A percentile compares a stretch with the other conserved stretches of the same genome.
phyloP scores from a whole-genome alignment of 75 land plant species.

The Selaginella moellendorffii region DNA sequence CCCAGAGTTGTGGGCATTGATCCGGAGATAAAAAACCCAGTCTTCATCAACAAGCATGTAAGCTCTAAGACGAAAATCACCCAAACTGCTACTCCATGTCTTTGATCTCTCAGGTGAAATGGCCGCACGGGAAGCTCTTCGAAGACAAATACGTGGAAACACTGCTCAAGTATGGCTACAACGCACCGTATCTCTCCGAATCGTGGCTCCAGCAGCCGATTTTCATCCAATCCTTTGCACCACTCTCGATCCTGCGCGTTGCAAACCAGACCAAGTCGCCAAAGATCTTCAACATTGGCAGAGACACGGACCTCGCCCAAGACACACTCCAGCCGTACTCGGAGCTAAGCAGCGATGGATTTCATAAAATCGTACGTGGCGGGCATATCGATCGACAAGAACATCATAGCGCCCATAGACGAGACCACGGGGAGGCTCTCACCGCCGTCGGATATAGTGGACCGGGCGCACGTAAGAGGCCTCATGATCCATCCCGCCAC shows the following conservation, averaged over 20 bases:
- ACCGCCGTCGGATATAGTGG: no score
- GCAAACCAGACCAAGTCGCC: conserved; percentile 69
- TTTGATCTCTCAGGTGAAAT: conserved; percentile 84
- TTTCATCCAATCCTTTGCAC: conserved; percentile 90
- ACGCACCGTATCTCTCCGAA: conserved; percentile 56
- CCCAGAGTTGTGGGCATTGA: conserved; percentile 78
- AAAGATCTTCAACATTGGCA: conserved; percentile 67
- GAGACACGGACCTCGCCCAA: conserved; percentile 46
- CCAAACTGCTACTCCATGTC: no score
- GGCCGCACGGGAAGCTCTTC: conserved; percentile 68
- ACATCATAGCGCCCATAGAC: no score
- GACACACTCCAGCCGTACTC: conserved; percentile 97
- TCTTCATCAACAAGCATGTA: no score
- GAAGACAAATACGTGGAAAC: conserved; percentile 79
- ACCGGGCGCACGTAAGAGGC: no score
- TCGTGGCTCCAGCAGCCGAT: conserved; percentile 61
- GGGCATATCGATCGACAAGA: no score
- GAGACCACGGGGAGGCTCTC: no score
- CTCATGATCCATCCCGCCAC: no score
- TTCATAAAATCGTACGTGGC: no score
- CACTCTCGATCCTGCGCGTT: conserved; percentile 57
- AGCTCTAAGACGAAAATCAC: no score
- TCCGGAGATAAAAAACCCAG: no score
- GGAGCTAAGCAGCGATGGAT: no score
- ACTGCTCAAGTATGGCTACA: conserved; percentile 67